Evolutionary conservation across 225 moss, liverwort and hornwort species (phyloP).

Genomic region (Anthoceros angustus): DNA sequence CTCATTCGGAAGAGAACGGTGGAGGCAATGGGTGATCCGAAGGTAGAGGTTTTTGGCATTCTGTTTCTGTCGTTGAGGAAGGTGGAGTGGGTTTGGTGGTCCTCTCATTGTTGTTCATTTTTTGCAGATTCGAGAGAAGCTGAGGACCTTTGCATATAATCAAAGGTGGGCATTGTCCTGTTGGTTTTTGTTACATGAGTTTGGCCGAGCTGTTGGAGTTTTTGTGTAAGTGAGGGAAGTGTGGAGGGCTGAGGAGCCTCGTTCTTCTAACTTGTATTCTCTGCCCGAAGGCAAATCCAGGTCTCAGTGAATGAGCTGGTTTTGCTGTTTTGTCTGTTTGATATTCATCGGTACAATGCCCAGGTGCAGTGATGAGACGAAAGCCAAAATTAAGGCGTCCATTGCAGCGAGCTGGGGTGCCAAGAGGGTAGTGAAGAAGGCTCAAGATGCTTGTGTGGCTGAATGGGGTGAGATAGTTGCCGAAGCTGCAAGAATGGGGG

Average conservation of each 20-base stretch:
- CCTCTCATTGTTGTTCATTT: too few relatives aligned
- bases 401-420: slow-evolving; percentile 47
- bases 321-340: background rate
- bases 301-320: background rate
- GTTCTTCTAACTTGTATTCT: too few relatives aligned
- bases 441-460: slow-evolving; percentile 26
- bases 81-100: background rate
- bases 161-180: background rate
- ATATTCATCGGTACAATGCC: slow-evolving; percentile 3
- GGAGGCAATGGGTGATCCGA: background rate
- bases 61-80: background rate
- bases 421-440: slow-evolving; percentile 28
- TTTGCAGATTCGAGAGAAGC: slow-evolving; percentile 1
- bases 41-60: background rate
- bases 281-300: too few relatives aligned
- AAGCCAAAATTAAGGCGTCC: slow-evolving; percentile 47
- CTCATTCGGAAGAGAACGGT: background rate
- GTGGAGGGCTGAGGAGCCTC: background rate
- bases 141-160: background rate
- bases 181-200: background rate
- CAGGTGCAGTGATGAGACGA: slow-evolving; percentile 49
- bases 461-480: slow-evolving; percentile 65
- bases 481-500: slow-evolving; percentile 56
- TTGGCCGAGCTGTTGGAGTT: background rate
- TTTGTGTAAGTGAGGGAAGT: background rate